These are phyloP conservation scores for Calonectria pseudoreteaudii DNA, from an alignment of 2,329 filamentous ascomycete species.

Conservation along the genomic window DNA sequence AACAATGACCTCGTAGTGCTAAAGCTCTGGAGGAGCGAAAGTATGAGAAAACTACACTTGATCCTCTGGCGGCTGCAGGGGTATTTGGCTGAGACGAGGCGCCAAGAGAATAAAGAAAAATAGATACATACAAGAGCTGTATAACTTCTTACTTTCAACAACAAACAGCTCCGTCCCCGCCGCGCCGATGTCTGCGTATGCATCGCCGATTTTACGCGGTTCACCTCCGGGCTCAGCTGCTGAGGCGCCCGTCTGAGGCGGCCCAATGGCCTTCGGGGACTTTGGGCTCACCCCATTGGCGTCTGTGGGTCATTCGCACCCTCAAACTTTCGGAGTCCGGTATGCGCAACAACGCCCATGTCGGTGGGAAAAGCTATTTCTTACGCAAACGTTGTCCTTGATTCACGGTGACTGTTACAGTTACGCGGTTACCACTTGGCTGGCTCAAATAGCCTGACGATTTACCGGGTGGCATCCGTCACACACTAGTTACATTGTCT, in stretches of 20 bases:
- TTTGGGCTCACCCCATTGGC: background rate
- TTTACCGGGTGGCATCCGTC: background rate
- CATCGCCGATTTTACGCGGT: background rate
- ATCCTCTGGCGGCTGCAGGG: conserved; percentile 71
- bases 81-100: conserved; percentile 52
- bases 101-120: background rate
- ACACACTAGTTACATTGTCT: background rate
- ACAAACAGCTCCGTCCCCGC: background rate
- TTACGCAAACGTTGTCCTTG: background rate
- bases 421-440: background rate
- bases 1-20: conserved; percentile 58
- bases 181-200: background rate
- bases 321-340: background rate
- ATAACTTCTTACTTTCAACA: background rate
- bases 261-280: background rate
- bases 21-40: conserved; percentile 48
- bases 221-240: background rate
- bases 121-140: background rate
- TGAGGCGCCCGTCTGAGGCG: background rate
- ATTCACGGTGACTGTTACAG: background rate
- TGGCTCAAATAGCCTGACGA: background rate
- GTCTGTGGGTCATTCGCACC: background rate
- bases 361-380: conserved; percentile 3
- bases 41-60: conserved; percentile 59
- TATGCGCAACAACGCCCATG: background rate